Percentiles rank a stretch among this genome's conserved stretches.
Conservation (phyloP, 192 early-diverging fungal species). For the Backusella macrospora region DNA sequence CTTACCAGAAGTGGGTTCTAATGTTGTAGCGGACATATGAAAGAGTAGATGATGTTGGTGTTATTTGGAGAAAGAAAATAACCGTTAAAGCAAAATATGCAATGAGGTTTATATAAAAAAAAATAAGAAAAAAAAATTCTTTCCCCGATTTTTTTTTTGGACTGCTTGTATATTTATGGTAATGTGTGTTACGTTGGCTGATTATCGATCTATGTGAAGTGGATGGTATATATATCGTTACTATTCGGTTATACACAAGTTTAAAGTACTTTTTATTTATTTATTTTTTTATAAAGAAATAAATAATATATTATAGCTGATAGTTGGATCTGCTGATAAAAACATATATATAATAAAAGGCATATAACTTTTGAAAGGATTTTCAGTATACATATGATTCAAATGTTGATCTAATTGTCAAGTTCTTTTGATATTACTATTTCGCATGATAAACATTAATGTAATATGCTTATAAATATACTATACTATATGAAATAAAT, state of each 20-base stretch:
- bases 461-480: no score
- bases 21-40: not conserved
- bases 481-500: not conserved
- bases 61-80: not conserved
- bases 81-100: not conserved
- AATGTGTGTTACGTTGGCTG: not conserved
- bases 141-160: not conserved
- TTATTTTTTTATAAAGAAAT: not conserved
- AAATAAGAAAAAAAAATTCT: not conserved
- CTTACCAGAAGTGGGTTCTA: slow-evolving; percentile 42
- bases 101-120: not conserved
- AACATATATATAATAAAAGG: no score
- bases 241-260: no score
- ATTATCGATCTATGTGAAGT: not conserved
- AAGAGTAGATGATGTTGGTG: not conserved
- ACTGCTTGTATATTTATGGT: not conserved
- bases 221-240: no score
- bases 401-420: no score
- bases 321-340: not conserved
- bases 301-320: not conserved
- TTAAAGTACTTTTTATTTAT: no score
- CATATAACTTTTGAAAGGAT: no score
- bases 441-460: not conserved
- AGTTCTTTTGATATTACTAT: no score
- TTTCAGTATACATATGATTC: no score